Evolutionary conservation across 106 monocot genomes (phyloP).

Genomic region (Apostasia shenzhenica): DNA sequence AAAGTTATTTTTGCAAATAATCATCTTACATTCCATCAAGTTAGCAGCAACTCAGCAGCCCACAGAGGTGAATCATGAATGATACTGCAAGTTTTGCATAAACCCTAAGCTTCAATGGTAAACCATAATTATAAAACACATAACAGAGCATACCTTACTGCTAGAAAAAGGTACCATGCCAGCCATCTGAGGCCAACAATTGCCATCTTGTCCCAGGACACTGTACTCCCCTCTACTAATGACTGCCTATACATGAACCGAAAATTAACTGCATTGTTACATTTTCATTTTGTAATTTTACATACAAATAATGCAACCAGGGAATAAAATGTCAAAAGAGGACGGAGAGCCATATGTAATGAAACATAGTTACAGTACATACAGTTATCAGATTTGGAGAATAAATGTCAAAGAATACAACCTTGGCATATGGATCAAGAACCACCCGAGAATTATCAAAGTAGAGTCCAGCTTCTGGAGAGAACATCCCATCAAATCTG

Average conservation of each 20-base stretch:
- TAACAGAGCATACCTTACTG: constrained; percentile 25
- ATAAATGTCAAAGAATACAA: constrained; percentile 8
- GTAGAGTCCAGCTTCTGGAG: constrained; percentile 52
- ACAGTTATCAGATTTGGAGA: background rate
- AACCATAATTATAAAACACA: too few relatives aligned
- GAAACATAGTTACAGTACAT: too few relatives aligned
- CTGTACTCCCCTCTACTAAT: constrained; percentile 73
- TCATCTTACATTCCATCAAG: too few relatives aligned
- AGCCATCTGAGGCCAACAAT: constrained; percentile 93
- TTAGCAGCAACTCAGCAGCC: too few relatives aligned
- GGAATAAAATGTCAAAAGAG: too few relatives aligned
- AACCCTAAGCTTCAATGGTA: too few relatives aligned
- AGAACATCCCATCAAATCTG: constrained; percentile 70
- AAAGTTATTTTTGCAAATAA: too few relatives aligned
- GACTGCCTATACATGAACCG: constrained; percentile 44
- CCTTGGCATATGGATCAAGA: constrained; percentile 95
- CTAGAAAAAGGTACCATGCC: constrained; percentile 61
- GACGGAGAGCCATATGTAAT: too few relatives aligned
- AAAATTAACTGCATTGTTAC: background rate
- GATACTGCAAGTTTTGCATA: too few relatives aligned
- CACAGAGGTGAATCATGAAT: too few relatives aligned
- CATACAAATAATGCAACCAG: too few relatives aligned
- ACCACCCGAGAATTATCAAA: constrained; percentile 60
- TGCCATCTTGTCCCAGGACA: constrained; percentile 39
- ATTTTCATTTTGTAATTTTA: too few relatives aligned